Base-by-base conservation (phyloP, 257 asterid species). In the Solanum tarijense region DNA sequence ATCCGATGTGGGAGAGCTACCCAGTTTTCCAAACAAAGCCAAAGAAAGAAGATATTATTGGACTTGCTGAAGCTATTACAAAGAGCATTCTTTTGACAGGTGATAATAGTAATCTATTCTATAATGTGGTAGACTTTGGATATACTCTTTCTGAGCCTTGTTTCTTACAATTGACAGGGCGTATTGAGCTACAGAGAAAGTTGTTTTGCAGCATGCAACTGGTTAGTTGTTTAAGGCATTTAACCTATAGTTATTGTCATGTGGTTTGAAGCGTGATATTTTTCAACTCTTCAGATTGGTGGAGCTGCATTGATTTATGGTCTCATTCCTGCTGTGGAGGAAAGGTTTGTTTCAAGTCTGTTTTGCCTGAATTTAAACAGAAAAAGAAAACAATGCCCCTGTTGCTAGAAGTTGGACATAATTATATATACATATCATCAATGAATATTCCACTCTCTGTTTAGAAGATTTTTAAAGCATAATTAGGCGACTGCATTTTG, bases 121-220 rank as follows among this genome's bases (percentile, higher is more conserved):
- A 66, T 84, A 82, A 48, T 48, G 29, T 83, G 38, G 72, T 82
- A 43, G 68, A 84, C 72, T 31, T 35, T 79, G 76, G 16, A 65
- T 89, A 87, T 83, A 66, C 85, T 89, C 84, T 81, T 89, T 76
- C 58, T 89, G 87, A 85, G 91, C 85, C 83, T 83, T 32, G 43
- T 43, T 76, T 88, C 83, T 73, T 31, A 41, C 76, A 60, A 87
- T 81, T 79, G 32, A 60, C 94, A 96, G 99, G 98, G 75, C 98
- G 98, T 71, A 96, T 96, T 79, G 99, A 97, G 79, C 90, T 96
- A 83, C 97, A 97, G 94, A 95, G 99, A 90, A 97, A 95, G 91
- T 92, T 97, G 95, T 97, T 97, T 91, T 94, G 98, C 88, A 97
- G 98, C 93, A 97, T 97, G 98, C 99, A 96, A 91, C 93, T 97